Base-by-base conservation (phyloP, 1,284 basidiomycete genomes). In the Ganoderma multipileum region DNA sequence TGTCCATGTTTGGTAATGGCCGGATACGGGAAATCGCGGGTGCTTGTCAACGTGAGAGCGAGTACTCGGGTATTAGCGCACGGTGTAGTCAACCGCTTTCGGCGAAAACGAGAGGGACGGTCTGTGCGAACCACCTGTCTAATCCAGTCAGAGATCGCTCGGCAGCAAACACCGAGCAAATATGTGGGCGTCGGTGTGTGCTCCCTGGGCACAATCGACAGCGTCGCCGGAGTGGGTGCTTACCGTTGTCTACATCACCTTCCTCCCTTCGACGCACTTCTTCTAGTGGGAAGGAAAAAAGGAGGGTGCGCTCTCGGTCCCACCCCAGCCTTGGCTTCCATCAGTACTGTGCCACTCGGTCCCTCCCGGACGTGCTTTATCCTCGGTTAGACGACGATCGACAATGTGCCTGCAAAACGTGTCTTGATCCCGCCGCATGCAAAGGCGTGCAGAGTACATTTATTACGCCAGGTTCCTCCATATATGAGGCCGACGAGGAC, bases 1-100 rank as follows among this genome's bases (percentile, higher is more conserved):
- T 71, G 69, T 70, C 74, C 74, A 76, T 76, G 60, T 73, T 71
- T 71, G 74, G 74, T 71, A 76, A 73, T 70, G 62, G 74, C 74
- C 72, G 67, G 68, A 74, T 71, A 70, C 67, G 69, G 72, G 59
- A 72, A 73, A 74, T 73, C 52, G 72, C 70, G 65, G 70, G 57
- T 68, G 68, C 68, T 73, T 68, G 71, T 74, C 62, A 68, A 68
- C 73, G 73, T 74, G 74, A 73, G 72, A 74, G 70, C 64, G 64
- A 64, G 30, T 54, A 69, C 65, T 26, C 60, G 52, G 55, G 66
- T 39, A 28, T 50, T 63, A 52, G 30, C 61, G 50, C 63, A 54
- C 47, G 60, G 16, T 67, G 60, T 67, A 66, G 66, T n/a, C 66
- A 66, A 41, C 58, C 58, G 5, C 26, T 67, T 70, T 68, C 23